Percentiles rank a stretch among this genome's conserved stretches.
Conservation (phyloP, 768 basidiomycete species). For the Boletales sp. region DNA sequence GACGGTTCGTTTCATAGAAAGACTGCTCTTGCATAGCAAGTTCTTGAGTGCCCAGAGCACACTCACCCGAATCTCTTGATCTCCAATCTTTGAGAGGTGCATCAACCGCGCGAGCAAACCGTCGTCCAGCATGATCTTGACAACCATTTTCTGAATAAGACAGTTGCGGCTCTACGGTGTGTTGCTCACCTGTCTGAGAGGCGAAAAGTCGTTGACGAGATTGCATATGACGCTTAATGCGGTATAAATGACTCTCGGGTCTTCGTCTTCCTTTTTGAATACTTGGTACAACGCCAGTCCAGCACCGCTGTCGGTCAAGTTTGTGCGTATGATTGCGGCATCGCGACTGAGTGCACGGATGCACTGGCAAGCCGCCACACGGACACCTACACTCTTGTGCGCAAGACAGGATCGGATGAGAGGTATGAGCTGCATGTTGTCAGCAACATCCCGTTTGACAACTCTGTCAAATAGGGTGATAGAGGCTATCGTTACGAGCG, state of each 20-base stretch:
- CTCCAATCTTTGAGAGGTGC: slow-evolving; percentile 48
- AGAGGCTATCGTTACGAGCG: slow-evolving; percentile 69
- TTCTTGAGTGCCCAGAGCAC: slow-evolving; percentile 90
- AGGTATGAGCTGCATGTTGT: slow-evolving; percentile 52
- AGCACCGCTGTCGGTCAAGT: slow-evolving; percentile 77
- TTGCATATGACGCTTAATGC: slow-evolving; percentile 80
- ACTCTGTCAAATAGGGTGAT: slow-evolving; percentile 72
- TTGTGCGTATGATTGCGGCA: slow-evolving; percentile 78
- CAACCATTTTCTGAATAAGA: slow-evolving; percentile 1
- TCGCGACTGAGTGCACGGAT: slow-evolving; percentile 76
- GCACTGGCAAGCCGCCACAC: slow-evolving; percentile 86
- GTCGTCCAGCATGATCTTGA: slow-evolving; percentile 61
- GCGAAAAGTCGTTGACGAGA: slow-evolving; percentile 83
- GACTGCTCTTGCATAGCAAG: slow-evolving; percentile 58
- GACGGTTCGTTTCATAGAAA: slow-evolving; percentile 59
- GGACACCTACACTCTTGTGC: slow-evolving; percentile 67
- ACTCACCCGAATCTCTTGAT: slow-evolving; percentile 59
- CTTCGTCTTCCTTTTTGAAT: slow-evolving; percentile 54
- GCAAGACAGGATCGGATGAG: slow-evolving; percentile 51
- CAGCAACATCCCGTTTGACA: slow-evolving; percentile 65
- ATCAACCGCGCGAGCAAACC: slow-evolving; percentile 66
- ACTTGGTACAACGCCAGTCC: slow-evolving; percentile 68
- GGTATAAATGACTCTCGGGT: slow-evolving; percentile 65
- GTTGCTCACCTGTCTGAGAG: slow-evolving; percentile 60
- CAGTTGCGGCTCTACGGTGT: neutral